Percentiles rank a stretch among this genome's conserved stretches.
Conservation (phyloP, 768 basidiomycete genomes). For the Trametes cingulata region DNA sequence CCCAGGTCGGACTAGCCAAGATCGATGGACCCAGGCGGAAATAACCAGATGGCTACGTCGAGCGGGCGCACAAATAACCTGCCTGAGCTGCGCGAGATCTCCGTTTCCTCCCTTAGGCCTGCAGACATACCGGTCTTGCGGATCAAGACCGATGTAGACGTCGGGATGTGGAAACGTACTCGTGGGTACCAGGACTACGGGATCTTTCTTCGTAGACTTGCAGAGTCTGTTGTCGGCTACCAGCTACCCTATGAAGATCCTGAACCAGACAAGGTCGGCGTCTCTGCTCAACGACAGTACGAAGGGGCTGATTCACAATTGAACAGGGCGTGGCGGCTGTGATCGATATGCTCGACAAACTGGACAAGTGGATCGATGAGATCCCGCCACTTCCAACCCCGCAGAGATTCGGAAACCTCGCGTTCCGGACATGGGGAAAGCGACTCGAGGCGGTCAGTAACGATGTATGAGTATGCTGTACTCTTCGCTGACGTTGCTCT, state of each 20-base stretch:
- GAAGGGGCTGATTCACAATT: neutral
- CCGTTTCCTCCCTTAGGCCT: conserved; percentile 22
- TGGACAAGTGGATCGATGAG: conserved; percentile 77
- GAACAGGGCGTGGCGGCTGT: conserved; percentile 48
- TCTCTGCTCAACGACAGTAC: too few relatives aligned
- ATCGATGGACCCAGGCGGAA: too few relatives aligned
- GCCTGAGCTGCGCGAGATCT: conserved; percentile 36
- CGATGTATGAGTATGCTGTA: conserved; percentile 5
- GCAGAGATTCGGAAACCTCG: conserved; percentile 91
- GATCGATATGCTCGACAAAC: conserved; percentile 59
- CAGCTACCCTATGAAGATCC: conserved; percentile 45
- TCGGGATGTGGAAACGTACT: conserved; percentile 70
- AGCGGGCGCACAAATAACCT: conserved; percentile 1
- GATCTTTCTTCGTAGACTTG: conserved; percentile 74
- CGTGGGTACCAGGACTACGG: conserved; percentile 73
- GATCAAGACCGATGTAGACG: conserved; percentile 74
- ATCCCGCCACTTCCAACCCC: conserved; percentile 73
- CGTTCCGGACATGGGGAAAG: conserved; percentile 83
- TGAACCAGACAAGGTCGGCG: conserved; percentile 24
- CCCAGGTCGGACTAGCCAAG: too few relatives aligned
- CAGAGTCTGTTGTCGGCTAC: conserved; percentile 72
- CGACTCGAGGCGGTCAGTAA: conserved; percentile 71
- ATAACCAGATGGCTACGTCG: neutral
- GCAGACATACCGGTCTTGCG: conserved; percentile 44
- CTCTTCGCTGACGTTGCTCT: neutral